Evolutionary conservation across 306 rosid species (phyloP).

Genomic region (Psophocarpus tetragonolobus): DNA sequence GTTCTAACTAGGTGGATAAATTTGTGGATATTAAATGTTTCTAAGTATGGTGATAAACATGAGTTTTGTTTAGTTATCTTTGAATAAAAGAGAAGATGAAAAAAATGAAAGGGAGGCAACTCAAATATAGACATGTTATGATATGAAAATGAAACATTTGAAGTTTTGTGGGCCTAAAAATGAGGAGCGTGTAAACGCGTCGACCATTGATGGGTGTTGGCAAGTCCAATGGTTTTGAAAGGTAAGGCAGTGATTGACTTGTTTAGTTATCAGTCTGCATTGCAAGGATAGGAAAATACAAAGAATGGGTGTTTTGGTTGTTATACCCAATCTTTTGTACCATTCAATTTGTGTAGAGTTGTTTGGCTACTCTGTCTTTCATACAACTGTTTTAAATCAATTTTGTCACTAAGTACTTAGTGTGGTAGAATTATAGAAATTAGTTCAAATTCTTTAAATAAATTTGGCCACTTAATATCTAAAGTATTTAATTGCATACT

Average conservation of each 20-base stretch:
- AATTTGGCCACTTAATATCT: too few species aligned
- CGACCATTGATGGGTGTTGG: background rate
- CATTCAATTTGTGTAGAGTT: background rate
- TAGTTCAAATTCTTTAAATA: too few species aligned
- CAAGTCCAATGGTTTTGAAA: background rate
- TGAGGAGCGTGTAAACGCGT: background rate
- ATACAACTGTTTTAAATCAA: too few species aligned
- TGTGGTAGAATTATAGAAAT: too few species aligned
- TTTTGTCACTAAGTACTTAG: too few species aligned
- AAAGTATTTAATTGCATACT: too few species aligned
- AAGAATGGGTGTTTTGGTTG: slow-evolving; percentile 13
- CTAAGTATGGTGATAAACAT: slow-evolving; percentile 3
- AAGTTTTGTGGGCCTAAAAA: background rate
- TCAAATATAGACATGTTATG: background rate
- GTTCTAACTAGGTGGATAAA: too few species aligned
- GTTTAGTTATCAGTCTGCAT: background rate
- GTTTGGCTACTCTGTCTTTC: slow-evolving; percentile 8
- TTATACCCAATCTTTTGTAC: slow-evolving; percentile 9
- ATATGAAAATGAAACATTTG: background rate
- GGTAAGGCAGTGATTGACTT: background rate
- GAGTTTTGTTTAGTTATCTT: background rate
- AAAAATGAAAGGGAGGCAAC: background rate
- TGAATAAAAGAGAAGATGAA: background rate
- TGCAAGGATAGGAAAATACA: background rate
- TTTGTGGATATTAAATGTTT: too few species aligned